These are phyloP conservation scores for Apophysomyces ossiformis DNA, from an alignment of 371 early-diverging fungal species.

Conservation along the genomic window DNA sequence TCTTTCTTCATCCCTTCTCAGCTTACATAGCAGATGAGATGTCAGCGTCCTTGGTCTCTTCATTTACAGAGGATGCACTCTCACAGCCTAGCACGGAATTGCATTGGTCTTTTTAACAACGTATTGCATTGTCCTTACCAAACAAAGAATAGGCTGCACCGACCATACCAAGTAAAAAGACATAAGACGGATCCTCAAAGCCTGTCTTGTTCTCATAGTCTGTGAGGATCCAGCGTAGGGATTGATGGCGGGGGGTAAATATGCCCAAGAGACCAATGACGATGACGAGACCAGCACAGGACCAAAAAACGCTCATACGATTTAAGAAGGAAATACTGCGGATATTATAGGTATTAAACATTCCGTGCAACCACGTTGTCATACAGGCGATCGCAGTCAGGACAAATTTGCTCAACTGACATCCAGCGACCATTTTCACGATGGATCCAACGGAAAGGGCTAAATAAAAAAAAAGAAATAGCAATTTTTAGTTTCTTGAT, in stretches of 20 bases:
- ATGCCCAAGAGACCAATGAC: conserved; percentile 30
- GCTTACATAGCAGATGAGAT: conserved; percentile 44
- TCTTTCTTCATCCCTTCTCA: not conserved
- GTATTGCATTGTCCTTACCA: conserved; percentile 30
- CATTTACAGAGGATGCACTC: conserved; percentile 45
- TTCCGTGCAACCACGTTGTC: conserved; percentile 35
- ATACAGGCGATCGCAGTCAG: conserved; percentile 35
- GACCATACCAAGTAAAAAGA: conserved; percentile 46
- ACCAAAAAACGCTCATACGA: conserved; percentile 49
- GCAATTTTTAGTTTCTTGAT: not conserved
- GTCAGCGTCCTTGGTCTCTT: conserved; percentile 52
- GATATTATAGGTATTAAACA: conserved; percentile 36
- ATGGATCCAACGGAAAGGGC: conserved; percentile 38
- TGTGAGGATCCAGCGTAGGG: conserved; percentile 38
- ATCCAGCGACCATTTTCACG: conserved; percentile 25
- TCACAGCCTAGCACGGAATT: conserved; percentile 38
- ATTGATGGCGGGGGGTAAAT: conserved; percentile 25
- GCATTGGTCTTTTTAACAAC: conserved; percentile 1
- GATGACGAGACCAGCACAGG: conserved; percentile 39
- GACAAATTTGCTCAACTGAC: conserved; percentile 21
- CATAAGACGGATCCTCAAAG: conserved; percentile 42
- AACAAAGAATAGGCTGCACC: conserved; percentile 50
- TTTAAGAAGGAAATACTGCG: conserved; percentile 32
- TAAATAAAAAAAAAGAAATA: conserved; percentile 6
- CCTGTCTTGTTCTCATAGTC: conserved; percentile 51